A percentile compares a stretch with the other conserved stretches of the same genome.
Evolutionary conservation across 140 eudicot species (phyloP).

Genomic region (Bidens hawaiensis): DNA sequence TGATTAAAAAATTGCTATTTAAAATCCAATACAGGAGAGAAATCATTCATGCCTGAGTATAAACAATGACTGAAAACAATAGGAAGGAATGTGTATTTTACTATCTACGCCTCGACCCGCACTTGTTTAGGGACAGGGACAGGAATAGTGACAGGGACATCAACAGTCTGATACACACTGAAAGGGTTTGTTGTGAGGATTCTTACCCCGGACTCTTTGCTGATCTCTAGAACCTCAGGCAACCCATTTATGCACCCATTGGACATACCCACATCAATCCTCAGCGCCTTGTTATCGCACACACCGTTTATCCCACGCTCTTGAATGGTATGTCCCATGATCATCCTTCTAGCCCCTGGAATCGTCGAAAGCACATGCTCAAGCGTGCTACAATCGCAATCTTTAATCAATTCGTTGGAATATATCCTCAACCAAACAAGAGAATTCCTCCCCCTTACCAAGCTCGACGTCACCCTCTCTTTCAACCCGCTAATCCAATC

Average conservation of each 20-base stretch:
- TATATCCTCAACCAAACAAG: conserved; percentile 77
- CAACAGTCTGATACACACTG: neutral
- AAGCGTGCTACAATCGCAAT: conserved; percentile 61
- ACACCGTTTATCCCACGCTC: conserved; percentile 51
- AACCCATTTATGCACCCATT: conserved; percentile 55
- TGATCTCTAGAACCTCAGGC: conserved; percentile 74
- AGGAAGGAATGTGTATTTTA: neutral
- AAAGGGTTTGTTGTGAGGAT: conserved; percentile 50
- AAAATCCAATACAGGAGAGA: no score
- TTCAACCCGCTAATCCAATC: conserved; percentile 68
- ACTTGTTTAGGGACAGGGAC: neutral
- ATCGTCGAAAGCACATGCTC: conserved; percentile 71
- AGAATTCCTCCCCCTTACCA: conserved; percentile 61
- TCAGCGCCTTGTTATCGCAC: conserved; percentile 52
- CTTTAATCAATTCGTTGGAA: conserved; percentile 41
- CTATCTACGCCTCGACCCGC: neutral
- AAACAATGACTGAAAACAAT: neutral
- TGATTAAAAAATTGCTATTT: no score
- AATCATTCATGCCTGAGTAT: neutral
- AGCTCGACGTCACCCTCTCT: conserved; percentile 20
- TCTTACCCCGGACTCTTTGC: conserved; percentile 28
- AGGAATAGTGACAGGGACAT: neutral
- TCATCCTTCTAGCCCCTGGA: conserved; percentile 84
- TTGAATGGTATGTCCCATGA: conserved; percentile 93
- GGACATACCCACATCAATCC: conserved; percentile 83